These are phyloP conservation scores for Kalanchoe fedtschenkoi DNA, from an alignment of 164 flowering plant genomes.

Conservation along the genomic window DNA sequence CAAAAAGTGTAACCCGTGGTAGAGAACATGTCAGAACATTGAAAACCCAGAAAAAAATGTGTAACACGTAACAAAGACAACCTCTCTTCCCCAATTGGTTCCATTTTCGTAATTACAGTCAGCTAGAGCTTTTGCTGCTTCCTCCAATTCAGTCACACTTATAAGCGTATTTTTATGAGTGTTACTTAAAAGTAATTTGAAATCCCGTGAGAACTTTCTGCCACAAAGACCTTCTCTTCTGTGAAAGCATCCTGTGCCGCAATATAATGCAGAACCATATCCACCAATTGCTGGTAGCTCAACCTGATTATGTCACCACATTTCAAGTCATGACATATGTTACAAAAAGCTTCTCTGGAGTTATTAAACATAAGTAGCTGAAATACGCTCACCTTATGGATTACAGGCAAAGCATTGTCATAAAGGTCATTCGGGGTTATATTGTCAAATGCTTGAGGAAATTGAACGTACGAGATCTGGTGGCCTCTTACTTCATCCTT, in stretches of 20 bases:
- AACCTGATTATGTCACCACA: slow-evolving; percentile 23
- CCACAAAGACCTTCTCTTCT: slow-evolving; percentile 50
- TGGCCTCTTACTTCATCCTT: slow-evolving; percentile 56
- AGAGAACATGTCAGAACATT: too few relatives aligned
- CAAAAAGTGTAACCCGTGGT: not conserved
- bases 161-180: not conserved
- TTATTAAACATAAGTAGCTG: too few relatives aligned
- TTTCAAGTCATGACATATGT: too few relatives aligned
- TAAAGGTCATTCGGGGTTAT: slow-evolving; percentile 48
- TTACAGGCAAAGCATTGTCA: slow-evolving; percentile 6
- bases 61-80: not conserved
- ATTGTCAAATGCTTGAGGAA: slow-evolving; percentile 50
- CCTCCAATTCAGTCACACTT: slow-evolving; percentile 15
- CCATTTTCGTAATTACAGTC: slow-evolving; percentile 24
- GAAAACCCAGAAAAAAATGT: not conserved
- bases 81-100: slow-evolving; percentile 36
- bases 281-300: slow-evolving; percentile 50
- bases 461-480: slow-evolving; percentile 52
- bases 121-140: slow-evolving; percentile 15
- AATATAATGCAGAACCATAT: slow-evolving; percentile 37
- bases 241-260: slow-evolving; percentile 70
- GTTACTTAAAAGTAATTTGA: not conserved
- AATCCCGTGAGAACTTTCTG: slow-evolving; percentile 12
- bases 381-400: slow-evolving; percentile 14
- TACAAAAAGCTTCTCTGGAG: too few relatives aligned